Base-by-base conservation (phyloP, 306 rosid species). In the Prunus dulcis region DNA sequence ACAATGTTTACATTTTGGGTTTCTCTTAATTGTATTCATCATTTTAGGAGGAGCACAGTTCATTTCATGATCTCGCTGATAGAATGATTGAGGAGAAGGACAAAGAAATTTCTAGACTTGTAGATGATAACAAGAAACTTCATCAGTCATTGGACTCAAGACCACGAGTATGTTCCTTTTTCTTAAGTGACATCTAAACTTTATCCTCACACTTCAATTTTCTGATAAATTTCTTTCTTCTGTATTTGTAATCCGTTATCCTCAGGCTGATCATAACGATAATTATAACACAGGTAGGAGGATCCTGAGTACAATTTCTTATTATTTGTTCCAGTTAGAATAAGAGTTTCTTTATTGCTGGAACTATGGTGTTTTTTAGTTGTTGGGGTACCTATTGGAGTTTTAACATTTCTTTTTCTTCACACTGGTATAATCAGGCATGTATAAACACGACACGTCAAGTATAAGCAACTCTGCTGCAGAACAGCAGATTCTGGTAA, bases 401-500 rank as follows among this genome's bases (percentile, higher is more conserved):
- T 64, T 19, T 20, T 87, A 84, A 82, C 46, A 34, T 73, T 3
- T 45, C 52, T 12, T 41, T 77, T 82, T 78, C 75, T 66, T 82
- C 43, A 74, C 62, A 80, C 67, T 85, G 80, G 68, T 82, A 66
- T 84, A 50, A 28, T 74, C 92, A 96, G 99, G 79, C 79, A 80
- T 76, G 82, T 83, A 88, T 81, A 88, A 86, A 81, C 87, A 82
- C 82, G 99, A 92, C 64, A 25, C 85, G 20, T 79, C 80, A 56
- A 87, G 79, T 80, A 71, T 88, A 78, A 89, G 88, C 78, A 79
- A 90, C 83, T 76, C 96, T 6, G 86, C 79, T 14, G 96, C 90
- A 67, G 99, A 96, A 82, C 98, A 96, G 81, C 98, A 92, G 84
- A 96, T 96, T 88, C 88, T 96, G 97, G 99, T 96, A 76, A 49